Percentiles rank a stretch among this genome's conserved stretches.
Evolutionary conservation across 208 protist species (phyloP).

Genomic region (Strigomonas galati): DNA sequence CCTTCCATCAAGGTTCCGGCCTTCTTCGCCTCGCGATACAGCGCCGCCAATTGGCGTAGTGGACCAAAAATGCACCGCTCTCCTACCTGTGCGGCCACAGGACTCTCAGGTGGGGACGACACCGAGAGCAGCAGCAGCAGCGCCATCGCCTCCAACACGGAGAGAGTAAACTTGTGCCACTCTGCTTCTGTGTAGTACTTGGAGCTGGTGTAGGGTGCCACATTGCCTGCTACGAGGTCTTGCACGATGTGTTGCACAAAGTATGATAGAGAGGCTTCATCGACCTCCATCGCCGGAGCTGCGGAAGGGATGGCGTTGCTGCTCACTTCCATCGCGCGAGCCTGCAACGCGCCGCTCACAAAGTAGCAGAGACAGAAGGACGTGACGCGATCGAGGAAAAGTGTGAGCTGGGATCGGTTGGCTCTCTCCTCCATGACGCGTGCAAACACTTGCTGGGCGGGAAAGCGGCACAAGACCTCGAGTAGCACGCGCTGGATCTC

Average conservation of each 20-base stretch:
- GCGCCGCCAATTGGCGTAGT: not conserved
- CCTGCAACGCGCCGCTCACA: too few species aligned
- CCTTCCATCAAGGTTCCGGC: not conserved
- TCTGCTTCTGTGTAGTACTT: not conserved
- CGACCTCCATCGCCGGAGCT: not conserved
- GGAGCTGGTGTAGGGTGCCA: not conserved
- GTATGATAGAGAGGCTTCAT: not conserved
- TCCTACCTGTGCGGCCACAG: not conserved
- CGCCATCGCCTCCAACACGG: constrained; percentile 2
- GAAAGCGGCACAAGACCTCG: constrained; percentile 41
- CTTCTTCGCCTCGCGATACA: not conserved
- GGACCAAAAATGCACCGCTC: not conserved
- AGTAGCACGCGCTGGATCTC: constrained; percentile 39
- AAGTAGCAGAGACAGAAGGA: constrained; percentile 16
- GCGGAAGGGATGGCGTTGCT: not conserved
- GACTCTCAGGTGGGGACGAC: not conserved
- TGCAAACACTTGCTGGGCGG: constrained; percentile 19
- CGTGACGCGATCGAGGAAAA: constrained; percentile 17
- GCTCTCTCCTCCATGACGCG: not conserved
- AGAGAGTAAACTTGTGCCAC: not conserved
- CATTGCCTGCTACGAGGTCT: not conserved
- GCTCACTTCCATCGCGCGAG: too few species aligned
- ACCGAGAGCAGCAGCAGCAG: not conserved
- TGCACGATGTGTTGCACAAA: not conserved
- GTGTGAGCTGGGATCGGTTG: not conserved